A percentile compares a stretch with the other conserved stretches of the same genome.
Conservation (phyloP, 106 monocot species). For the Dendrobium officinale region DNA sequence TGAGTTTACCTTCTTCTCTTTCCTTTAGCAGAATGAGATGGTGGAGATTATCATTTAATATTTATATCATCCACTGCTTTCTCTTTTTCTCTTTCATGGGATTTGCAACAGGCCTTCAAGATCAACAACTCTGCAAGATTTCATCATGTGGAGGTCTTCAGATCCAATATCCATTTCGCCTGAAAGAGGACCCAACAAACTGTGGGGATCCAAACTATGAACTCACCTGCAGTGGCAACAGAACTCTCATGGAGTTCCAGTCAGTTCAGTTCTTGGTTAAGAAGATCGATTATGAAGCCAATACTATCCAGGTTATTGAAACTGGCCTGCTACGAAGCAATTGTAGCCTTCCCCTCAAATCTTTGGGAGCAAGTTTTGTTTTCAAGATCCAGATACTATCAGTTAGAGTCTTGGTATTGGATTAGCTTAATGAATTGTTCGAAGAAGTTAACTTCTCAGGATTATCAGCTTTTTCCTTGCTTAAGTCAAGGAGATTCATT, state of each 20-base stretch:
- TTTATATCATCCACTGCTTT: too few relatives aligned
- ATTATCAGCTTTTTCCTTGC: background rate
- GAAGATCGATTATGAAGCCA: background rate
- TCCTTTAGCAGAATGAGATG: background rate
- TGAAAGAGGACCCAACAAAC: background rate
- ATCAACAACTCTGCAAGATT: background rate
- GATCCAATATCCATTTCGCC: conserved; percentile 2
- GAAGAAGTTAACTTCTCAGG: background rate
- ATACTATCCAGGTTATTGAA: conserved; percentile 1
- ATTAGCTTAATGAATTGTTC: background rate
- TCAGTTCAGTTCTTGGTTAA: conserved; percentile 5
- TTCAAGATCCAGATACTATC: background rate
- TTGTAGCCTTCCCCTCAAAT: conserved; percentile 1
- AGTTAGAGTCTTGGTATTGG: background rate
- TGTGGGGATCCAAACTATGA: conserved; percentile 9
- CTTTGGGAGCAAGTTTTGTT: background rate
- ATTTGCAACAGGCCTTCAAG: background rate
- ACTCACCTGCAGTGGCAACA: conserved; percentile 9
- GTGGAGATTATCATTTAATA: background rate
- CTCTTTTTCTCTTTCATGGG: background rate
- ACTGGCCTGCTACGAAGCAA: background rate
- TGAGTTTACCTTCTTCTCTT: background rate
- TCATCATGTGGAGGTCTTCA: background rate
- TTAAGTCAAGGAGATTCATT: background rate
- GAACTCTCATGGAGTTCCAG: background rate